A percentile compares a stretch with the other conserved stretches of the same genome.
Conservation (phyloP, 2,329 filamentous ascomycete species). For the Bimuria novae-zelandiae region DNA sequence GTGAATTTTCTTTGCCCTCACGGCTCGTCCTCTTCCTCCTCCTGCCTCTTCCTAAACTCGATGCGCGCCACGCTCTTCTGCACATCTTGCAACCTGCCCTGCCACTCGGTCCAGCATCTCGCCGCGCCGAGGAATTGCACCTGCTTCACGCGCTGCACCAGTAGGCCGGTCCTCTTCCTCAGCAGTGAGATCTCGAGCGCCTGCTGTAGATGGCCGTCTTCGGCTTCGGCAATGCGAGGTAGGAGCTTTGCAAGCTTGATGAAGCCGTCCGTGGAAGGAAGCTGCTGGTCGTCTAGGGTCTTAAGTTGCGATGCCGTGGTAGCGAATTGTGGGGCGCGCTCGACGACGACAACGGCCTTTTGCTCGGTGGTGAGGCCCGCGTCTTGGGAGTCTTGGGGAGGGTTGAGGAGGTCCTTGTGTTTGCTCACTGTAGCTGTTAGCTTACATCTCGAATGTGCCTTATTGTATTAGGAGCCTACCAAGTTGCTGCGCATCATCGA, state of each 20-base stretch:
- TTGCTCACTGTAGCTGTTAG: constrained; percentile 42
- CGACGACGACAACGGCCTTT: constrained; percentile 48
- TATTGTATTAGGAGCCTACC: constrained; percentile 23
- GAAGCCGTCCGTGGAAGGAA: constrained; percentile 50
- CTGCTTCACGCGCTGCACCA: constrained; percentile 70
- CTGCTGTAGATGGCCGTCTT: constrained; percentile 66
- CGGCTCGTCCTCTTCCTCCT: constrained; percentile 48
- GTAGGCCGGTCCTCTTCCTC: constrained; percentile 64
- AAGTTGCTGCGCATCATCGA: constrained; percentile 48
- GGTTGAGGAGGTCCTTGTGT: constrained; percentile 47
- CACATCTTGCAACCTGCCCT: constrained; percentile 67
- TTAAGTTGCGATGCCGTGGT: constrained; percentile 50
- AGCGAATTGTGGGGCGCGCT: constrained; percentile 50
- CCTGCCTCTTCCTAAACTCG: constrained; percentile 62
- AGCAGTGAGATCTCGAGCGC: constrained; percentile 65
- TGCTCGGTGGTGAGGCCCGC: constrained; percentile 27
- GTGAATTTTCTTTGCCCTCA: not conserved
- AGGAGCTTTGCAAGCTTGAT: constrained; percentile 62
- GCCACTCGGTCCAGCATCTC: constrained; percentile 71
- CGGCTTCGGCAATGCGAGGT: constrained; percentile 66
- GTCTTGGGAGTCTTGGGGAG: constrained; percentile 22
- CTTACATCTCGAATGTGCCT: not conserved
- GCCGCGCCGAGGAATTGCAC: constrained; percentile 69
- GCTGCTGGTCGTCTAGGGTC: constrained; percentile 49
- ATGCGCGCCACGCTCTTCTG: constrained; percentile 69